Conservation (phyloP, 2,329 filamentous ascomycete genomes). For the Laburnicola sp. region DNA sequence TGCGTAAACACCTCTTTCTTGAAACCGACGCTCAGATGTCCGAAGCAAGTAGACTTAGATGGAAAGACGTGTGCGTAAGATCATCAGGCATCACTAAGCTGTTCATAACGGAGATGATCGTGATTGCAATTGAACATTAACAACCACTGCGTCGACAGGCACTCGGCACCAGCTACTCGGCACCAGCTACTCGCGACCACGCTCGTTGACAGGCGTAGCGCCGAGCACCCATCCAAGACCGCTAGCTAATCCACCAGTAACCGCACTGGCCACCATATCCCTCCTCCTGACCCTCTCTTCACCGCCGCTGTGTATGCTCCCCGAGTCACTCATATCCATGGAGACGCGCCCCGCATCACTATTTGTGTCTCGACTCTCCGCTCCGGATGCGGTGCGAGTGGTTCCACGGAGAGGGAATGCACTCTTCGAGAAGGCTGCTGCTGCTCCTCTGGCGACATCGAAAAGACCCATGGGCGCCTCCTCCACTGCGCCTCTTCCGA, state of each 20-base stretch:
- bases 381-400: conserved; percentile 16
- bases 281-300: conserved; percentile 64
- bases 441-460: conserved; percentile 55
- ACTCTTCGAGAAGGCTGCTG: conserved; percentile 51
- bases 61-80: too few relatives aligned
- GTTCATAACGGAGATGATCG: too few relatives aligned
- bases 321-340: conserved; percentile 43
- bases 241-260: conserved; percentile 63
- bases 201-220: conserved; percentile 22
- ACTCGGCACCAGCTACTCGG: too few relatives aligned
- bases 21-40: too few relatives aligned
- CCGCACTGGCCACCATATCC: conserved; percentile 70
- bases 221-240: conserved; percentile 68
- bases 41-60: too few relatives aligned
- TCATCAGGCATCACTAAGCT: too few relatives aligned
- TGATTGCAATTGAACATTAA: too few relatives aligned
- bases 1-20: too few relatives aligned
- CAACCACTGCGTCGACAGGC: too few relatives aligned
- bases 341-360: conserved; percentile 27
- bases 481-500: conserved; percentile 48
- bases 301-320: conserved; percentile 34
- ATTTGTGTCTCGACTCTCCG: conserved; percentile 3
- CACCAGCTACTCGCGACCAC: too few relatives aligned
- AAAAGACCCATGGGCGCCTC: conserved; percentile 59
- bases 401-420: conserved; percentile 50